Base-by-base conservation (phyloP, 306 rosid species). In the Dalbergia cochinchinensis region DNA sequence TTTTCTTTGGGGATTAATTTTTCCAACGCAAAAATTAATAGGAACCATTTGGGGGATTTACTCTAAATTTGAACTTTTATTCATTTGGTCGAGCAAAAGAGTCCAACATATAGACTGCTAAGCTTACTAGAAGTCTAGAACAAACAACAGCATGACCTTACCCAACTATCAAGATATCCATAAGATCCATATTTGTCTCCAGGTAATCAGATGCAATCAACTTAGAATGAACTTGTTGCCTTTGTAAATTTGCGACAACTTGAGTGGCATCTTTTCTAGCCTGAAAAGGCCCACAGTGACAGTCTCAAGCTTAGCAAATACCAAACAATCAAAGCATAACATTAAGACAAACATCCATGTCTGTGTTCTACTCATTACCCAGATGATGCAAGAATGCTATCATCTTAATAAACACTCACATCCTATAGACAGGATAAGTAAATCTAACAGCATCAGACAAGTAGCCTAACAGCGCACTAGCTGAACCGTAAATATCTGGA, bases 201-300 rank as follows among this genome's bases (percentile, higher is more conserved):
- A 95, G 88, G 87, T 90, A 93, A 88, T 95, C 98, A 65, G 98
- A 95, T n/a, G 99, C 96, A 79, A 95, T 91, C 91, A 95, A 83
- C 85, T 87, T 92, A 70, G 94, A 95, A 22, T 90, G 91, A 87
- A 95, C 98, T 64, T 89, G 97, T 71, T 95, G 99, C 87, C 99
- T 90, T 79, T 95, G 99, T 69, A 95, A 89, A 88, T 95, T 95
- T 61, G 99, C 99, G 85, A 95, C 98, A 76, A 95, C 91, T 88
- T 95, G 99, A 59, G 97, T 95, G 64, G 97, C 99, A 80, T 95
- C 99, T 78, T 95, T 95, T 60, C 99, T 88, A 65, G 96, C 90
- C 99, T 95, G 90, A 81, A 82, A 59, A 80, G 80, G 63, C 51
- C 41, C 71, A 79, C 5, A 59, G 41, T 51, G 31, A 74, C 69